Base-by-base conservation (phyloP, 2,329 filamentous ascomycete genomes). In the Neoascochyta sp. region DNA sequence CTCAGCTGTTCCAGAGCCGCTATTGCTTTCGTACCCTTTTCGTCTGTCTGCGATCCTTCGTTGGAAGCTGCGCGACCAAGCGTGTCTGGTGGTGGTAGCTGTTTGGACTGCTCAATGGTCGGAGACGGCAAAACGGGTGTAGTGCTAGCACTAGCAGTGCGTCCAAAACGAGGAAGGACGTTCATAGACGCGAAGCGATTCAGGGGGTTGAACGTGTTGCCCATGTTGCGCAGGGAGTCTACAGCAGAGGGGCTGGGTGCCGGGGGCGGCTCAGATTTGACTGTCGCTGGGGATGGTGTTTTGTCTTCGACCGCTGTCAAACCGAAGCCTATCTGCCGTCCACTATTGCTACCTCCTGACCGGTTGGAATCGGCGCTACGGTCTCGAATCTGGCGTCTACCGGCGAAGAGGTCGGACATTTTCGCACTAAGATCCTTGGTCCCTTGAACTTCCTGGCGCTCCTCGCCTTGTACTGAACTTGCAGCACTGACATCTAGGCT, bases 161-260 rank as follows among this genome's bases (percentile, higher is more conserved):
- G 70, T 1, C 86, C 84, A 49, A 94, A 90, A 1, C 80, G 81
- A 33, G 83, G 78, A 46, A 93, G 82, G 54, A 81, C 75, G 33
- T 76, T 75, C 56, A 92, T 87, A 18, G 80, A 74, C 7, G 83
- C 79, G 29, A 94, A 76, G 29, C 86, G 78, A 24, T 80, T 86
- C 58, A 94, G 81, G 3, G 87, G 87, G 50, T 94, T 94, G 18
- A 94, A 69, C 1, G 82, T 81, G 57, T 76, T 92, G 20, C 86
- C 81, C 38, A 94, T 73, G 56, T 76, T 90, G 32, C 85, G 80
- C 69, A 94, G 81, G 9, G 86, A 86, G 42, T 93, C 86, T 2
- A 93, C 76, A 9, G 83, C 80, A 3, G 81, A 80, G 39, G 74
- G 76, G 32, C 45, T 47, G 28, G 34, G 34, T 8, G 46, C 39